Evolutionary conservation across 2,329 filamentous ascomycete species (phyloP).

Genomic region (Lasiodiplodia hormozganensis): DNA sequence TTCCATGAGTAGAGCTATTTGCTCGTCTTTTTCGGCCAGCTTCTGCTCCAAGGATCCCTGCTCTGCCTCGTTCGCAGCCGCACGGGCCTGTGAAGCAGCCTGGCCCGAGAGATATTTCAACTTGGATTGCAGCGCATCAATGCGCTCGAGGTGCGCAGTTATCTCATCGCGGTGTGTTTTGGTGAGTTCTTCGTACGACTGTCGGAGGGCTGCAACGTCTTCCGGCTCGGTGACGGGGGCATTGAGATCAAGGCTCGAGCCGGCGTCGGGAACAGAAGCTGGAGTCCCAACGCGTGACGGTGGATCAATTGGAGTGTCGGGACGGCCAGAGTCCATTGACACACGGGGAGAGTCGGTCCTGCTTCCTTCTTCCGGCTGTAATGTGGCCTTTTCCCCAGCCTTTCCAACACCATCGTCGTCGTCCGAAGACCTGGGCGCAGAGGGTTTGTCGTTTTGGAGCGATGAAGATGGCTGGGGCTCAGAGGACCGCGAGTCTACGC

Average conservation of each 20-base stretch:
- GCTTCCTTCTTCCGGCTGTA: neutral
- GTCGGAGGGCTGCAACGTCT: conserved; percentile 56
- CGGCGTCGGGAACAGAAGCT: conserved; percentile 32
- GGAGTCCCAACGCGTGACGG: conserved; percentile 17
- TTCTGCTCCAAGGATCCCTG: conserved; percentile 76
- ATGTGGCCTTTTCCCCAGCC: conserved; percentile 34
- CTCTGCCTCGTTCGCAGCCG: conserved; percentile 67
- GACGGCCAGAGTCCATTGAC: conserved; percentile 43
- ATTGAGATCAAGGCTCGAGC: conserved; percentile 46
- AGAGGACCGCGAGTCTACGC: conserved; percentile 51
- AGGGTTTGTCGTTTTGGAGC: neutral
- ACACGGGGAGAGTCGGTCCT: conserved; percentile 38
- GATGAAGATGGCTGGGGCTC: conserved; percentile 36
- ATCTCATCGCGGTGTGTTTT: conserved; percentile 79
- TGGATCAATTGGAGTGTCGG: conserved; percentile 36
- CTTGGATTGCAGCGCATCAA: conserved; percentile 91
- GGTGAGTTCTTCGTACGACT: conserved; percentile 59
- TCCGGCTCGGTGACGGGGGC: neutral
- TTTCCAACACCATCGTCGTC: conserved; percentile 24
- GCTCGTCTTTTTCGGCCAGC: conserved; percentile 86
- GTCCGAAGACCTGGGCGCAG: neutral
- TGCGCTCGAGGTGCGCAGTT: conserved; percentile 82
- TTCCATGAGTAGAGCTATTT: conserved; percentile 87
- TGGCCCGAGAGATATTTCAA: conserved; percentile 86
- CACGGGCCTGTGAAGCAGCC: conserved; percentile 76